These are phyloP conservation scores for Dactylellina parvicollis DNA, from an alignment of 2,329 filamentous ascomycete species.

Conservation along the genomic window DNA sequence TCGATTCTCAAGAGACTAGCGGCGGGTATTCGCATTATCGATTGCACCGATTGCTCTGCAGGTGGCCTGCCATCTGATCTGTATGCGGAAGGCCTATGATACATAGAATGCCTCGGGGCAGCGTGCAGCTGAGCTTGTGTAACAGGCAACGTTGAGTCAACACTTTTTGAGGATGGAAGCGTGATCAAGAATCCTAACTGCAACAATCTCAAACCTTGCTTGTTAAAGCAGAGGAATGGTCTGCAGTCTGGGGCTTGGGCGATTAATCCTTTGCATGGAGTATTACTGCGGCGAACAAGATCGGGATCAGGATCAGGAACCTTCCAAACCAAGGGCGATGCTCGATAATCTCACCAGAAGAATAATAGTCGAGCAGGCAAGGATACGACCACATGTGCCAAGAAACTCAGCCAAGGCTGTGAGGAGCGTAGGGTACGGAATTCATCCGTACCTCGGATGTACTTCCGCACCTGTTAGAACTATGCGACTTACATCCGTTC, in stretches of 20 bases:
- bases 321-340: conserved; percentile 24
- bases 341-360: conserved; percentile 28
- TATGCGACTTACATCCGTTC: conserved; percentile 27
- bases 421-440: conserved; percentile 27
- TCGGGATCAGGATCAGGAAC: conserved; percentile 8
- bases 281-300: conserved; percentile 16
- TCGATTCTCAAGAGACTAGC: no score
- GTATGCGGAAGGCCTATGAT: not conserved
- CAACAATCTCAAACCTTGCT: no score
- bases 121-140: conserved; percentile 29
- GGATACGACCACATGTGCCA: conserved; percentile 35
- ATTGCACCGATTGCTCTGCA: not conserved
- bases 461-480: conserved; percentile 39
- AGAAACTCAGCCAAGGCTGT: conserved; percentile 33
- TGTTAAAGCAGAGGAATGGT: no score
- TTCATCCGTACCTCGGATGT: conserved; percentile 53
- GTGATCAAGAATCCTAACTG: not conserved
- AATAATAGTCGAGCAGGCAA: conserved; percentile 17
- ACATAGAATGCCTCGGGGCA: conserved; percentile 6
- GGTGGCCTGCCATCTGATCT: not conserved
- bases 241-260: no score
- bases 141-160: conserved; percentile 31
- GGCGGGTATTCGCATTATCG: no score
- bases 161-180: conserved; percentile 8
- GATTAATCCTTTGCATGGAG: not conserved